phyloP scores from a whole-genome alignment of 306 rosid genomes.

The Trifolium dubium region DNA sequence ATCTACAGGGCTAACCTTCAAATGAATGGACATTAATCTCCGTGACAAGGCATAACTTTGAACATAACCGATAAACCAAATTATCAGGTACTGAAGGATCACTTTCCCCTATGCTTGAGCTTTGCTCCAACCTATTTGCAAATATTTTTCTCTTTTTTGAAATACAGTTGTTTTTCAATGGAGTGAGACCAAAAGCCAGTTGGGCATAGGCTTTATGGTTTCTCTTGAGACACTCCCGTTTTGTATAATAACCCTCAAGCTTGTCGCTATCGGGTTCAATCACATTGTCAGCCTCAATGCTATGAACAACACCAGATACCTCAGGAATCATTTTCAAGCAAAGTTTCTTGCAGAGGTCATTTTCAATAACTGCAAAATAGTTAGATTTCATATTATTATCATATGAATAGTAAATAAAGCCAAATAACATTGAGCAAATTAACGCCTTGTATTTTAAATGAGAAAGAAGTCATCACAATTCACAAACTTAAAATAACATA shows the following conservation, averaged over 20 bases:
- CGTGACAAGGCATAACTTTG: background rate
- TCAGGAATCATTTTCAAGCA: background rate
- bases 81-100: background rate
- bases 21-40: background rate
- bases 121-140: background rate
- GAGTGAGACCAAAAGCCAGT: background rate
- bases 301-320: background rate
- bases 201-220: background rate
- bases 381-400: background rate
- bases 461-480: background rate
- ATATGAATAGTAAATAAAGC: slow-evolving; percentile 37
- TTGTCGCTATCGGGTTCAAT: background rate
- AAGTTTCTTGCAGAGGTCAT: background rate
- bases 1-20: background rate
- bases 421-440: slow-evolving; percentile 12
- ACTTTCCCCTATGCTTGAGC: background rate
- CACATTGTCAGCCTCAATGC: background rate
- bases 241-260: background rate
- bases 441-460: background rate
- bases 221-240: background rate
- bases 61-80: background rate
- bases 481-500: background rate
- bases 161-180: background rate
- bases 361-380: background rate
- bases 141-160: background rate